phyloP scores from a whole-genome alignment of 2,329 filamentous ascomycete genomes.

The Clonostachys rosea region DNA sequence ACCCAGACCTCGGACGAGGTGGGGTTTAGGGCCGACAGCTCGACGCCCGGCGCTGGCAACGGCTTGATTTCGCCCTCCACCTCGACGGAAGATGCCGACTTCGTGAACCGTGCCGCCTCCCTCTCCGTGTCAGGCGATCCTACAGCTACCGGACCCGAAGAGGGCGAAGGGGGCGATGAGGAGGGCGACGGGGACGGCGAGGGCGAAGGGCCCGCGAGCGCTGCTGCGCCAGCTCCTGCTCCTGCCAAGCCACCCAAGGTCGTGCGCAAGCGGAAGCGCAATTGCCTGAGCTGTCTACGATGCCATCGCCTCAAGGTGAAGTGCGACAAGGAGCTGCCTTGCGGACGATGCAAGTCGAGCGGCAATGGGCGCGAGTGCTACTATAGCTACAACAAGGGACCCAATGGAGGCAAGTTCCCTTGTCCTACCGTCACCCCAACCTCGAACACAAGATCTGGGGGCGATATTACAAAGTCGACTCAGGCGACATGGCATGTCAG shows the following conservation, averaged over 20 bases:
- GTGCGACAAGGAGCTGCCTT: conserved; percentile 28
- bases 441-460: conserved; percentile 2
- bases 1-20: neutral
- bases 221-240: neutral
- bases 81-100: conserved; percentile 13
- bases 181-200: neutral
- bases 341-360: conserved; percentile 23
- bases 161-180: neutral
- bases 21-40: neutral
- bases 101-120: conserved; percentile 5
- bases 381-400: conserved; percentile 28
- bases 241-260: conserved; percentile 3
- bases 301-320: conserved; percentile 30
- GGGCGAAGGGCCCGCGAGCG: neutral
- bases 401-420: conserved; percentile 25
- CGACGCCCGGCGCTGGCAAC: conserved; percentile 4
- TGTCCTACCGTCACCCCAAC: conserved; percentile 16
- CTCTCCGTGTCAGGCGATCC: neutral
- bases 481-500: conserved; percentile 24
- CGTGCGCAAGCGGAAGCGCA: conserved; percentile 26
- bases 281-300: conserved; percentile 25
- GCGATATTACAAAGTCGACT: conserved; percentile 17
- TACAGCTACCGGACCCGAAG: neutral
- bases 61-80: conserved; percentile 20
- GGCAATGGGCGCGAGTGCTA: conserved; percentile 27